Percentiles rank a stretch among this genome's conserved stretches.
Conservation (phyloP, 768 basidiomycete species). For the Leucocoprinus birnbaumii region DNA sequence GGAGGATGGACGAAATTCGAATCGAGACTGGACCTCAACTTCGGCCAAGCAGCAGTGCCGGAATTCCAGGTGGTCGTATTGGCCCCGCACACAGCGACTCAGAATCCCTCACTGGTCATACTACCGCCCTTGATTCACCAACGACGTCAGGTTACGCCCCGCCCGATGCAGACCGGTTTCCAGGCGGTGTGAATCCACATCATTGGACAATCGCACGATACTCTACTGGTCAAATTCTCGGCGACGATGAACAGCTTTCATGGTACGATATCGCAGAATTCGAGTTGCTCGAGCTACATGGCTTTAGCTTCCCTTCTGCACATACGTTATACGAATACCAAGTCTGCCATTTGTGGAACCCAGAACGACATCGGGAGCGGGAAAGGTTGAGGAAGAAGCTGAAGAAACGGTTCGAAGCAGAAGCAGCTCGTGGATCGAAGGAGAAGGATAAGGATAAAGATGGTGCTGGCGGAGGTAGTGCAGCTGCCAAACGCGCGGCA, state of each 20-base stretch:
- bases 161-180: constrained; percentile 12
- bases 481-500: not conserved
- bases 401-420: constrained; percentile 6
- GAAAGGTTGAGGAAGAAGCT: constrained; percentile 13
- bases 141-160: not conserved
- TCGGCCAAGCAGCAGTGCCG: not conserved
- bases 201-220: constrained; percentile 57
- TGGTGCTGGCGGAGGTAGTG: not conserved
- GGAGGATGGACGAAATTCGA: not conserved
- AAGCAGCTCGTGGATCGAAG: not conserved
- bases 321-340: constrained; percentile 14
- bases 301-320: constrained; percentile 11
- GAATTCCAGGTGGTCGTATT: constrained; percentile 1
- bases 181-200: constrained; percentile 4
- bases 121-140: not conserved
- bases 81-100: constrained; percentile 2
- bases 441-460: constrained; percentile 1
- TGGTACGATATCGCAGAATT: constrained; percentile 61
- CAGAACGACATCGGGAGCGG: constrained; percentile 7
- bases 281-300: constrained; percentile 72
- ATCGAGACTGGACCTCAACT: not conserved
- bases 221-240: constrained; percentile 63
- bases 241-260: constrained; percentile 56
- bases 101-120: not conserved
- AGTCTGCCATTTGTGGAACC: constrained; percentile 14